Base-by-base conservation (phyloP, 306 rosid species). In the Sechiopsis laciniata region DNA sequence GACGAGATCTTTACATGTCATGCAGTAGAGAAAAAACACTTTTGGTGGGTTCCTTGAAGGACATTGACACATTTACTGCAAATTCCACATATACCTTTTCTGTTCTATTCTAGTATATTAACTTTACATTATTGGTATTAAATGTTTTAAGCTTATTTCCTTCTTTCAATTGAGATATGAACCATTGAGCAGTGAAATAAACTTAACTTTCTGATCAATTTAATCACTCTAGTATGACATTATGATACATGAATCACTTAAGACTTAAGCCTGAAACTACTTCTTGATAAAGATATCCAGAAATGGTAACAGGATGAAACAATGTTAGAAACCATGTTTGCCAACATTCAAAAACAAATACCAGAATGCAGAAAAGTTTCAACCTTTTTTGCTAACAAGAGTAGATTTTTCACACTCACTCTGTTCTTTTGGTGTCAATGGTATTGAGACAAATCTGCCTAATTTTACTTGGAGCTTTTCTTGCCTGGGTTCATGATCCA, bases 401-500 rank as follows among this genome's bases (percentile, higher is more conserved):
- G 48, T 42, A 42, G 48, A 42, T 42, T 42, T 42, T 8, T 42
- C 48, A 42, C 48, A 0, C 40, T 59, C 69, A 26, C 74, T 32
- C 16, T 15, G 62, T 29, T 24, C 16, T 40, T 40, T 40, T 40
- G 46, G 1, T 40, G 46, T 6, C 46, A 40, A 6, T 0, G 46
- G 6, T 40, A 40, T 40, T 40, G 46, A 40, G 59, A 55, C 75
- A 32, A 55, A 72, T 53, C 50, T 54, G 5, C 7, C 64, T 16
- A 46, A 32, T 77, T 53, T 77, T 70, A 82, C 80, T 40, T 22
- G 74, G 88, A 11, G 24, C 40, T 76, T 77, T 84, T 85, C 76
- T 83, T 87, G 82, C 95, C 86, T n/a, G 85, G 83, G 14, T 81
- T 85, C 81, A 86, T 93, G 80, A 93, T 80, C 98, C 97, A 90